phyloP scores from a whole-genome alignment of 2,329 filamentous ascomycete species.

The Drechslerella coelobrocha region DNA sequence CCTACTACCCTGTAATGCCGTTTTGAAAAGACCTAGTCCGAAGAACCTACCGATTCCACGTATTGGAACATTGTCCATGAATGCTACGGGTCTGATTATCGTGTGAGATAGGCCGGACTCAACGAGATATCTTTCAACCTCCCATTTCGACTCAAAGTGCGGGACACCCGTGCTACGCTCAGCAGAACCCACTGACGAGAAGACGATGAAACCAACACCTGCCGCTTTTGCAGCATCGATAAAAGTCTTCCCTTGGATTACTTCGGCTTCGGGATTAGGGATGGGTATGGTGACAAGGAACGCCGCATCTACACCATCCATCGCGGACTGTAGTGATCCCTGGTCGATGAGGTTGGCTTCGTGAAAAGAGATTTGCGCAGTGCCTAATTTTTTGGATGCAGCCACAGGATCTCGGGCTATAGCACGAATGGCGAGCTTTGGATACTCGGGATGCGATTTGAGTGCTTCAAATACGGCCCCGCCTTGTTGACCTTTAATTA shows the following conservation, averaged over 20 bases:
- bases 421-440: constrained; percentile 24
- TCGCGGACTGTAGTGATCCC: constrained; percentile 14
- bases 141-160: constrained; percentile 43
- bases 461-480: constrained; percentile 31
- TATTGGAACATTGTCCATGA: constrained; percentile 58
- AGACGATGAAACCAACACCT: constrained; percentile 27
- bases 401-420: constrained; percentile 29
- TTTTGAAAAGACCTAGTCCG: constrained; percentile 56
- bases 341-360: constrained; percentile 35
- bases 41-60: constrained; percentile 42
- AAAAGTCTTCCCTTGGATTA: constrained; percentile 35
- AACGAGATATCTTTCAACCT: constrained; percentile 30
- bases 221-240: constrained; percentile 34
- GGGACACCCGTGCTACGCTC: constrained; percentile 38
- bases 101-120: constrained; percentile 57
- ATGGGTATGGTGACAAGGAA: constrained; percentile 40
- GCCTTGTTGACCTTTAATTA: constrained; percentile 37
- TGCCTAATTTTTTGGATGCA: constrained; percentile 25
- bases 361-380: constrained; percentile 6
- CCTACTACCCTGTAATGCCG: constrained; percentile 54
- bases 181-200: constrained; percentile 39
- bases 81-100: constrained; percentile 59
- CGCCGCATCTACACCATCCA: constrained; percentile 25
- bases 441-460: constrained; percentile 1
- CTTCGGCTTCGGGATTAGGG: constrained; percentile 25